Evolutionary conservation across 1,139 yeast species (phyloP).

Genomic region (Pichia sp.): DNA sequence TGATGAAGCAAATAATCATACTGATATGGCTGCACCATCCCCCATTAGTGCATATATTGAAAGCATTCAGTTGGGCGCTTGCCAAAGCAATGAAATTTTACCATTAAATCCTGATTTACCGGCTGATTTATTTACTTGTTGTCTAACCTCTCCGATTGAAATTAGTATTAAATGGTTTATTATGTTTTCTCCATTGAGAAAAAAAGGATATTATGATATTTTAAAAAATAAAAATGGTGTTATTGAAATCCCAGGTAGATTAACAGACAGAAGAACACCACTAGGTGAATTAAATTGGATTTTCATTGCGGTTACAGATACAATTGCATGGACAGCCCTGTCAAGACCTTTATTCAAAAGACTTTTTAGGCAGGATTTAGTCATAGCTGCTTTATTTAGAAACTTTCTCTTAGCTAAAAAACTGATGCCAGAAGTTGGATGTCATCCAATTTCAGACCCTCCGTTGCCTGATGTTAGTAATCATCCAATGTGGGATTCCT

Average conservation of each 20-base stretch:
- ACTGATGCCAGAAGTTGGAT: slow-evolving; percentile 88
- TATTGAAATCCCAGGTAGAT: slow-evolving; percentile 77
- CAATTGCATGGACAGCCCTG: slow-evolving; percentile 94
- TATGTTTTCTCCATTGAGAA: slow-evolving; percentile 68
- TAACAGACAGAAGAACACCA: slow-evolving; percentile 91
- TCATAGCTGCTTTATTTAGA: slow-evolving; percentile 93
- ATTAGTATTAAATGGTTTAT: slow-evolving; percentile 90
- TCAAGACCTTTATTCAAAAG: slow-evolving; percentile 85
- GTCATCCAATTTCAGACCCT: slow-evolving; percentile 94
- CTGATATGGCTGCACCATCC: slow-evolving; percentile 41
- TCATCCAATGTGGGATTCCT: slow-evolving; percentile 96
- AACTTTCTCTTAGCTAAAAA: slow-evolving; percentile 87
- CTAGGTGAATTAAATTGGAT: slow-evolving; percentile 96
- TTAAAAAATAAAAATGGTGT: slow-evolving; percentile 51
- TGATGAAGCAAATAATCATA: slow-evolving; percentile 74
- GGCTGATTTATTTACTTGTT: slow-evolving; percentile 91
- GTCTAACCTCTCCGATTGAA: slow-evolving; percentile 92
- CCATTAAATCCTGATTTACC: slow-evolving; percentile 96
- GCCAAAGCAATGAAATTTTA: slow-evolving; percentile 74
- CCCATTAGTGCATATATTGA: slow-evolving; percentile 69
- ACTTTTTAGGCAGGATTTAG: slow-evolving; percentile 87
- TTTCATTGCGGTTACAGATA: slow-evolving; percentile 95
- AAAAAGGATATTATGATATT: slow-evolving; percentile 45
- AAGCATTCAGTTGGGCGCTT: slow-evolving; percentile 91
- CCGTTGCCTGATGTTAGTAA: slow-evolving; percentile 77